phyloP scores from a whole-genome alignment of 768 basidiomycete genomes.

The Sarcodon sp. region DNA sequence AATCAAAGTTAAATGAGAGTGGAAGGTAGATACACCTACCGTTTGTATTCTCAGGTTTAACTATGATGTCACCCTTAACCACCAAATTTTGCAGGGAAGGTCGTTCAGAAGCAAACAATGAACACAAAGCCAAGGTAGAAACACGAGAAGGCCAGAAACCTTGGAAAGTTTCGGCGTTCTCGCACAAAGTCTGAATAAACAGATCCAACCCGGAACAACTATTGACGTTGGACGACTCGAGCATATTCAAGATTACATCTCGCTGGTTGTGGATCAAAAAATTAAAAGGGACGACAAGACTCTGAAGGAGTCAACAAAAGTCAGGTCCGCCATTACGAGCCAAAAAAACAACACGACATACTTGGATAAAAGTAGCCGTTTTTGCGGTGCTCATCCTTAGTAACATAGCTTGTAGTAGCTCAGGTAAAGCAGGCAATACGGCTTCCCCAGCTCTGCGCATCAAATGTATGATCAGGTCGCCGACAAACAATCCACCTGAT shows the following conservation, averaged over 20 bases:
- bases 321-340: background rate
- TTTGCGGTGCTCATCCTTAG: conserved; percentile 70
- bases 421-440: conserved; percentile 76
- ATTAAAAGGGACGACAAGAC: conserved; percentile 85
- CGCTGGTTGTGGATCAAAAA: conserved; percentile 85
- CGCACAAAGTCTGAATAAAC: conserved; percentile 88
- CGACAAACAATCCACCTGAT: conserved; percentile 85
- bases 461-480: conserved; percentile 90
- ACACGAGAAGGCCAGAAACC: conserved; percentile 89
- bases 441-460: conserved; percentile 72
- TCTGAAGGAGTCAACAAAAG: conserved; percentile 27
- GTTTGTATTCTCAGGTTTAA: conserved; percentile 68
- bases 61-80: conserved; percentile 89
- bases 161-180: conserved; percentile 89
- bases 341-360: conserved; percentile 13
- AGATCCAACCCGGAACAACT: conserved; percentile 68
- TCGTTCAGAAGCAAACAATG: conserved; percentile 57
- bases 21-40: conserved; percentile 34
- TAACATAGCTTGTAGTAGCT: conserved; percentile 77
- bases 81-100: conserved; percentile 50
- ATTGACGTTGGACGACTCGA: conserved; percentile 54
- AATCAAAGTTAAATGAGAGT: background rate
- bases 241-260: conserved; percentile 62
- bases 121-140: conserved; percentile 70
- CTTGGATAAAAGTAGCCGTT: conserved; percentile 89